Conservation (phyloP, 306 rosid species). For the Fragaria iinumae region DNA sequence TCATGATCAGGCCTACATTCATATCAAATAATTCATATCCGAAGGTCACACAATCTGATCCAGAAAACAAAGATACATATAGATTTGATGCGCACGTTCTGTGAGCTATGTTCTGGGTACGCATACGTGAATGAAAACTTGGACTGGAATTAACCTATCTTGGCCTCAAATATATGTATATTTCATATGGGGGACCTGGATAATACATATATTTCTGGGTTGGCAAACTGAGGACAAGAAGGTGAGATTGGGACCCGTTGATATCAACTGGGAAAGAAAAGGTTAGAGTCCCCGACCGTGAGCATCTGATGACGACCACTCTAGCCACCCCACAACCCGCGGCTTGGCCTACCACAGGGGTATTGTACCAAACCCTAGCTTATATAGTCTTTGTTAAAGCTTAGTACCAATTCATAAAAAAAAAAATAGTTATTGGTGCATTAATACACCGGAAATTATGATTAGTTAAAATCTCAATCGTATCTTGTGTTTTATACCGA, state of each 20-base stretch:
- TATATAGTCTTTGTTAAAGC: background rate
- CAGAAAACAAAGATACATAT: background rate
- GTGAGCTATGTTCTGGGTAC: background rate
- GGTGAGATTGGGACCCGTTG: constrained; percentile 25
- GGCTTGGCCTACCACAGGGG: constrained; percentile 25
- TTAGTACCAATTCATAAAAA: background rate
- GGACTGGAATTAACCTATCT: background rate
- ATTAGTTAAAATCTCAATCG: background rate
- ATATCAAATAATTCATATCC: constrained; percentile 11
- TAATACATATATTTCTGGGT: constrained; percentile 5
- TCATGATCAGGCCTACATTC: constrained; percentile 6
- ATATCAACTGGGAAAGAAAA: constrained; percentile 8
- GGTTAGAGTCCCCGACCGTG: constrained; percentile 29
- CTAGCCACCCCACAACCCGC: constrained; percentile 28
- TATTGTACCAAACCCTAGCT: background rate
- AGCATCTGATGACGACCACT: constrained; percentile 36
- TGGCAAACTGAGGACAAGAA: constrained; percentile 22
- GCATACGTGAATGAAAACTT: constrained; percentile 16
- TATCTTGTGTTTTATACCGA: no score
- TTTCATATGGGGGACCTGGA: constrained; percentile 12
- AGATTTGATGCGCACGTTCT: constrained; percentile 12
- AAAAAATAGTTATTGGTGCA: background rate
- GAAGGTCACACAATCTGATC: constrained; percentile 14
- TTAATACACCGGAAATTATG: background rate
- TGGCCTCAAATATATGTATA: background rate